Base-by-base conservation (phyloP, 2,329 filamentous ascomycete genomes). In the Stagonosporopsis rhizophila region DNA sequence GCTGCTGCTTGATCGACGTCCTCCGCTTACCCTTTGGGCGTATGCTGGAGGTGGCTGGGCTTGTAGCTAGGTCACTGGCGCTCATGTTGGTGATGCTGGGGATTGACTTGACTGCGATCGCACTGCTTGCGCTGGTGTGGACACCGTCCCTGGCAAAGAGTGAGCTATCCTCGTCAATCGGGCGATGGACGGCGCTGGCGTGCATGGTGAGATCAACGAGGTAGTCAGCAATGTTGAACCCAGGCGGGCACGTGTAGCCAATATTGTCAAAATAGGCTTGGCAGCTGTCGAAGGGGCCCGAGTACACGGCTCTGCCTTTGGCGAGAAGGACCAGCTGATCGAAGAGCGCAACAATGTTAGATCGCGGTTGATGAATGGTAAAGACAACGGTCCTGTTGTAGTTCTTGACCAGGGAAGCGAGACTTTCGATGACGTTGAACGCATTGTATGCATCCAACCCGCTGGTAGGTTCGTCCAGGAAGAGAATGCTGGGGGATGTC, bases 201-300 rank as follows among this genome's bases (percentile, higher is more conserved):
- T 99, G 95, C 94, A 99, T 98, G 0, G 95, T 98, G 37, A 99
- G 83, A 74, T 99, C 95, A 27, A 99, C 93, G 5, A 99, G 85
- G 71, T 97, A 99, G 75, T 99, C 95, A 4, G 95, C 95, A 76
- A 99, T 98, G 70, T 99, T 99, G 84, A 98, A 99, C 2, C 96
- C 96, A 22, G 93, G 89, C 11, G 95, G 95, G 71, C 96, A 99
- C 44, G 90, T 82, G 75, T 97, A 99, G 39, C 95, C 96, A 59
- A 96, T 88, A 42, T 87, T 84, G 70, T 97, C 92, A 68, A 99
- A 99, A 73, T 97, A 99, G 19, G 86, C 81, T 74, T 99, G 95
- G 72, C 95, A 99, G 62, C 88, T 88, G 1, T 85, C 81, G 73
- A 98, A 96, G 1, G 92, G 91, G 0, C 95, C 95, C 3, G 95